Conservation (phyloP, 371 early-diverging fungal genomes). For the Actinomucor elegans region DNA sequence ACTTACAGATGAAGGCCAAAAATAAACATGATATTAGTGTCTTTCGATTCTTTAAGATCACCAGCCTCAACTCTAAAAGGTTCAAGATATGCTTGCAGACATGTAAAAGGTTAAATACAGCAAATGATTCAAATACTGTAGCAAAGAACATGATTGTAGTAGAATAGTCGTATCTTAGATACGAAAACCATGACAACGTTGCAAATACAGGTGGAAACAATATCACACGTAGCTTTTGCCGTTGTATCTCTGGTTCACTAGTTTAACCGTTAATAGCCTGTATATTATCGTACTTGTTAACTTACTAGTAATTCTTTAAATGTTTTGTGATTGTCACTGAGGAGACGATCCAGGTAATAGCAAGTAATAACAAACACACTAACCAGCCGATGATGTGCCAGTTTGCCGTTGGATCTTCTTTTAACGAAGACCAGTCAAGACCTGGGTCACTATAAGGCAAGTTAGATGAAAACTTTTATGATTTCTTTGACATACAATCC, state of each 20-base stretch:
- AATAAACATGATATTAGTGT: constrained; percentile 38
- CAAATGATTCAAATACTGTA: constrained; percentile 48
- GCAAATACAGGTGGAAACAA: constrained; percentile 47
- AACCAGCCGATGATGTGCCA: constrained; percentile 54
- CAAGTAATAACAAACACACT: constrained; percentile 31
- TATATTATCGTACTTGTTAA: too few relatives aligned
- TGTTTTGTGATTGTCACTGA: constrained; percentile 26
- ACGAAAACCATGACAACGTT: constrained; percentile 45
- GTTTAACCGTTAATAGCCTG: background rate
- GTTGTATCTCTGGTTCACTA: constrained; percentile 42
- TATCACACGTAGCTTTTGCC: constrained; percentile 48
- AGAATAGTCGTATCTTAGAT: constrained; percentile 43
- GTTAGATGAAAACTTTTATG: background rate
- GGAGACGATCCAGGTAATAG: constrained; percentile 38
- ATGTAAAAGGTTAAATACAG: constrained; percentile 45
- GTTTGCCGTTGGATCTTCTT: constrained; percentile 20
- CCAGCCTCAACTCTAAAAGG: constrained; percentile 39
- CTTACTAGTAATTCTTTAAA: constrained; percentile 43
- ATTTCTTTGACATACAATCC: constrained; percentile 18
- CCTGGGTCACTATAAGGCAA: constrained; percentile 9
- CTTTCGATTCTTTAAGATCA: constrained; percentile 25
- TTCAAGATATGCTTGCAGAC: constrained; percentile 46
- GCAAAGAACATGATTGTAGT: constrained; percentile 54
- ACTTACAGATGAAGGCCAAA: constrained; percentile 39
- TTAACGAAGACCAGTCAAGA: constrained; percentile 19